phyloP scores from a whole-genome alignment of 495 filamentous ascomycete genomes.

The Cudoniella acicularis region DNA sequence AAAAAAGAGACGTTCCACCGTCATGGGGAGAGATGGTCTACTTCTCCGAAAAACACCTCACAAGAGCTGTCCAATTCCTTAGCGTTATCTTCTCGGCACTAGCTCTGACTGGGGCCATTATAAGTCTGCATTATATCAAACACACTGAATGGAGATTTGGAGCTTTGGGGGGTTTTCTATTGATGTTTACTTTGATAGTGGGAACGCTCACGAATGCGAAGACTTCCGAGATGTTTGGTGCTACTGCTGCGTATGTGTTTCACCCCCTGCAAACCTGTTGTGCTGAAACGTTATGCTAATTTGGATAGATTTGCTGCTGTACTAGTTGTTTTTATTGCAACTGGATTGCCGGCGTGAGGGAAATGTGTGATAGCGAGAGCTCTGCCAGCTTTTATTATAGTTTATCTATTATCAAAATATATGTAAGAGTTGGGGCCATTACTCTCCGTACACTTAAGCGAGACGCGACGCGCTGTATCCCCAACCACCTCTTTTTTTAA shows the following conservation, averaged over 20 bases:
- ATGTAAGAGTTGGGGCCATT: too few species aligned
- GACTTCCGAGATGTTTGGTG: conserved; percentile 22
- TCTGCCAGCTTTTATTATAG: too few species aligned
- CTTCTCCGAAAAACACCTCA: neutral
- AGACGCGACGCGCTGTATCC: too few species aligned
- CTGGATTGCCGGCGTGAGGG: too few species aligned
- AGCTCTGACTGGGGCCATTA: conserved; percentile 25
- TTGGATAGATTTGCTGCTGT: too few species aligned
- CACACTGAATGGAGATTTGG: conserved; percentile 6
- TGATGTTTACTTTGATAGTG: conserved; percentile 1
- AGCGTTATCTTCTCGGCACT: conserved; percentile 13
- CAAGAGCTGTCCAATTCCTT: neutral
- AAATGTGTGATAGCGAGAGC: too few species aligned
- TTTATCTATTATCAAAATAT: too few species aligned
- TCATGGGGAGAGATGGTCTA: neutral
- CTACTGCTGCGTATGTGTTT: conserved; percentile 24
- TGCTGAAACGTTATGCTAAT: too few species aligned
- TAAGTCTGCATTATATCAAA: conserved; percentile 14
- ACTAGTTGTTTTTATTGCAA: too few species aligned
- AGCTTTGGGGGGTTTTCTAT: conserved; percentile 1
- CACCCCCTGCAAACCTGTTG: too few species aligned
- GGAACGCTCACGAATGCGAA: conserved; percentile 20
- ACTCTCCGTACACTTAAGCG: too few species aligned
- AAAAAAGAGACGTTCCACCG: neutral
- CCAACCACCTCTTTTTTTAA: too few species aligned